A percentile compares a stretch with the other conserved stretches of the same genome.
phyloP scores from a whole-genome alignment of 371 early-diverging fungal genomes.

The Ordospora pajunii region DNA sequence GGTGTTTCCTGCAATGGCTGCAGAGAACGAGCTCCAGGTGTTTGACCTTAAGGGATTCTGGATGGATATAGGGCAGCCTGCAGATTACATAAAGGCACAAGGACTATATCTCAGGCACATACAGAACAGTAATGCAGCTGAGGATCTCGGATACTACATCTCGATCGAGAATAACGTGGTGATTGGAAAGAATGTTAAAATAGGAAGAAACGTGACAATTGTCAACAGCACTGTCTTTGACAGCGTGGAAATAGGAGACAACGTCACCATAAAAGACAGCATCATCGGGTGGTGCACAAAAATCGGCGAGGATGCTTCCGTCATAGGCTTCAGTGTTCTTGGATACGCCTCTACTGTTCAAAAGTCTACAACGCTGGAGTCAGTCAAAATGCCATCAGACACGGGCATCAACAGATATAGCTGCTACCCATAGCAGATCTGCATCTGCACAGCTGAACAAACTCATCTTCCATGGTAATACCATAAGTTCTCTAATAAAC shows the following conservation, averaged over 20 bases:
- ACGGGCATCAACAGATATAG: too few relatives aligned
- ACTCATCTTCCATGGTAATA: neutral
- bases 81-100: conserved; percentile 87
- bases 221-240: conserved; percentile 78
- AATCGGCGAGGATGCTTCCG: conserved; percentile 22
- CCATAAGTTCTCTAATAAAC: neutral
- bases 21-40: conserved; percentile 70
- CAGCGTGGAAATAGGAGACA: conserved; percentile 71
- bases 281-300: conserved; percentile 88
- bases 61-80: conserved; percentile 99
- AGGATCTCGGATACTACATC: conserved; percentile 58
- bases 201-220: conserved; percentile 67
- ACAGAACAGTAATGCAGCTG: neutral
- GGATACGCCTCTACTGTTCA: conserved; percentile 15
- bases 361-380: neutral
- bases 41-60: conserved; percentile 90
- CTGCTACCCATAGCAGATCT: neutral
- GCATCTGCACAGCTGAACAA: too few relatives aligned
- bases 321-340: conserved; percentile 20
- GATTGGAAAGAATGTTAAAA: conserved; percentile 72
- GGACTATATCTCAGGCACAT: conserved; percentile 70
- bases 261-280: conserved; percentile 74
- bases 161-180: conserved; percentile 77
- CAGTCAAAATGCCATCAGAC: neutral
- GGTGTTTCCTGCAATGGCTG: conserved; percentile 83